Evolutionary conservation across 2,329 filamentous ascomycete genomes (phyloP), one percentile per base, ranked within the genome.

Genomic region (Fusarium chuoi): DNA sequence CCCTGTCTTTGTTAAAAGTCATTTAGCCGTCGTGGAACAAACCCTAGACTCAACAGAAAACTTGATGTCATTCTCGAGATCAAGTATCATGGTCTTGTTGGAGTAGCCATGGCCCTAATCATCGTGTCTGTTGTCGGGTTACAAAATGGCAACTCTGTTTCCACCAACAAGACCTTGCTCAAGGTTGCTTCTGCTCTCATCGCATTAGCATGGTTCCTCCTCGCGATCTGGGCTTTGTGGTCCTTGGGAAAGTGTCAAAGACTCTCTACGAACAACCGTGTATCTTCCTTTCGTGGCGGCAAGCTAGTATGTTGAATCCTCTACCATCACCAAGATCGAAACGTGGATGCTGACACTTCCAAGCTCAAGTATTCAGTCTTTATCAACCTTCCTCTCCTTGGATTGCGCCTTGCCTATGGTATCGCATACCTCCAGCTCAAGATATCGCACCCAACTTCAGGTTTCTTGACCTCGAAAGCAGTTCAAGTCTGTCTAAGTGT

Each of bases 361-460:
- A 67, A 68, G 65, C 65, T 68, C 17, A 26, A 68, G 28, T 62
- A 68, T 24, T 39, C 45, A n/a, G 54, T 68, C 7, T 68, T 68
- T 9, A 35, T 68, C 11, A 30, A 41, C 28, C 62, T 68, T 26
- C 62, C 65, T 6, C 62, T 68, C 2, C 62, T 68, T 18, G 39
- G n/a, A 10, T n/a, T 68, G 6, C 65, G 65, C 18, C 65, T 68
- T 17, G 39, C 33, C 20, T 68, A 68, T 20, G 52, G 52, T 7
- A 68, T 68, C 11, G 54, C 62, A 6, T 68, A 45, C 11, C 63
- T 68, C 6, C 65, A 68, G 10, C 54, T 67, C 4, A 10, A 52
- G 12, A 67, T 68, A 11, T 68, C 65, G 3, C 8, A 68, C 3
- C 63, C 65, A 20, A 30, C 18, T 18, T 68, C 65, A 6, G 6